phyloP scores from a whole-genome alignment of 169 alveolate species.

The Babesia bigemina region DNA sequence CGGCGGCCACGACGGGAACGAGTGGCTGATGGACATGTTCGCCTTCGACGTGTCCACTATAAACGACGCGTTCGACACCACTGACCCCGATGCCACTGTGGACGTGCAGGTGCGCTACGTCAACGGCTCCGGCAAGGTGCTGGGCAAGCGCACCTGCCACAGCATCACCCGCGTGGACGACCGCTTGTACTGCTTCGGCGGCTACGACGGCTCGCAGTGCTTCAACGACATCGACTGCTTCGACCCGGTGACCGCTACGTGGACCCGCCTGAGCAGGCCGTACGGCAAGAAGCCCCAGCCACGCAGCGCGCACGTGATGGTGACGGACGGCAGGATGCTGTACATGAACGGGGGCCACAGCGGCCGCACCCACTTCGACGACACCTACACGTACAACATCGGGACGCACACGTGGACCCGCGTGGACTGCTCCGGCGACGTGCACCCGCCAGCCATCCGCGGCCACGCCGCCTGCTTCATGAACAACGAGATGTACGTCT shows the following conservation, averaged over 20 bases:
- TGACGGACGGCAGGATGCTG: constrained; percentile 67
- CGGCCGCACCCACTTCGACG: constrained; percentile 71
- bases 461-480: constrained; percentile 69
- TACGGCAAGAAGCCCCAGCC: constrained; percentile 71
- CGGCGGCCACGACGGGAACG: constrained; percentile 78
- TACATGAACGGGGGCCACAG: constrained; percentile 77
- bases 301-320: constrained; percentile 77
- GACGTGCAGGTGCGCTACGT: constrained; percentile 59
- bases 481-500: constrained; percentile 68
- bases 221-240: constrained; percentile 75
- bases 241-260: constrained; percentile 59
- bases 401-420: constrained; percentile 67
- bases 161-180: constrained; percentile 70
- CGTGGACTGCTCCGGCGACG: constrained; percentile 55
- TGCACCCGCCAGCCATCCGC: constrained; percentile 74
- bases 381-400: constrained; percentile 63
- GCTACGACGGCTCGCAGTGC: constrained; percentile 76
- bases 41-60: constrained; percentile 64
- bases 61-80: constrained; percentile 46
- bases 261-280: constrained; percentile 72
- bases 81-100: constrained; percentile 60
- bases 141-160: constrained; percentile 78
- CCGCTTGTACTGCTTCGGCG: constrained; percentile 74
- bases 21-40: constrained; percentile 76
- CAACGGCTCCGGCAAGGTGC: constrained; percentile 63